Evolutionary conservation across 768 basidiomycete genomes (phyloP).

Genomic region (Lactarius sanguifluus): DNA sequence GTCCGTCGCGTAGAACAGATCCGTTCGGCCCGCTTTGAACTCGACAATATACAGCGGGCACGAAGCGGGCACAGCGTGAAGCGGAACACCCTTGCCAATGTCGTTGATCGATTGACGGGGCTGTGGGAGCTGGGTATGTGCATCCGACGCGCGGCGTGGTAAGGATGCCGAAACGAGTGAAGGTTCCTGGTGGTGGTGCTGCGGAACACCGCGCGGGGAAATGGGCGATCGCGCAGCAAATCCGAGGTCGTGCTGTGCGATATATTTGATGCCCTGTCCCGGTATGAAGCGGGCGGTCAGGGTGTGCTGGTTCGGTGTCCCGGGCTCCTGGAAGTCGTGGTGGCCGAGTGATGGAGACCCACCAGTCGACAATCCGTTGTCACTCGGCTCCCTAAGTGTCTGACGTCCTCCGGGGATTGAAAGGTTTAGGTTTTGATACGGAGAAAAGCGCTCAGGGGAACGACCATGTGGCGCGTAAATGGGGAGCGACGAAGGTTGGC

Average conservation of each 20-base stretch:
- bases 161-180: slow-evolving; percentile 26
- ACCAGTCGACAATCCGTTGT: slow-evolving; percentile 51
- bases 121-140: slow-evolving; percentile 33
- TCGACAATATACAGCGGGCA: slow-evolving; percentile 96
- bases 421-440: slow-evolving; percentile 63
- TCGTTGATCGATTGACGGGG: slow-evolving; percentile 42
- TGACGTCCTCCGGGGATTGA: slow-evolving; percentile 55
- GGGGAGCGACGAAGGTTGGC: slow-evolving; percentile 73
- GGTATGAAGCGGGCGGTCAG: slow-evolving; percentile 63
- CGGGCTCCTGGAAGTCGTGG: slow-evolving; percentile 47
- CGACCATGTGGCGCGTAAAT: slow-evolving; percentile 71
- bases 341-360: slow-evolving; percentile 49
- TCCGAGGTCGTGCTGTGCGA: slow-evolving; percentile 39
- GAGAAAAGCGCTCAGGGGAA: slow-evolving; percentile 50
- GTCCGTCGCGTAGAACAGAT: slow-evolving; percentile 89
- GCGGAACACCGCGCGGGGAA: slow-evolving; percentile 46
- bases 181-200: slow-evolving; percentile 30
- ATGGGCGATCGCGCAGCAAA: slow-evolving; percentile 51
- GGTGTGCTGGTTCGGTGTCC: slow-evolving; percentile 35
- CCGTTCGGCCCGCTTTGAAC: slow-evolving; percentile 96
- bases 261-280: slow-evolving; percentile 62
- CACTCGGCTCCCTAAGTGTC: slow-evolving; percentile 59
- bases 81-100: slow-evolving; percentile 86
- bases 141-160: slow-evolving; percentile 45
- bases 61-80: slow-evolving; percentile 75